phyloP scores from a whole-genome alignment of 306 rosid genomes.

The Abrus pulchellus region DNA sequence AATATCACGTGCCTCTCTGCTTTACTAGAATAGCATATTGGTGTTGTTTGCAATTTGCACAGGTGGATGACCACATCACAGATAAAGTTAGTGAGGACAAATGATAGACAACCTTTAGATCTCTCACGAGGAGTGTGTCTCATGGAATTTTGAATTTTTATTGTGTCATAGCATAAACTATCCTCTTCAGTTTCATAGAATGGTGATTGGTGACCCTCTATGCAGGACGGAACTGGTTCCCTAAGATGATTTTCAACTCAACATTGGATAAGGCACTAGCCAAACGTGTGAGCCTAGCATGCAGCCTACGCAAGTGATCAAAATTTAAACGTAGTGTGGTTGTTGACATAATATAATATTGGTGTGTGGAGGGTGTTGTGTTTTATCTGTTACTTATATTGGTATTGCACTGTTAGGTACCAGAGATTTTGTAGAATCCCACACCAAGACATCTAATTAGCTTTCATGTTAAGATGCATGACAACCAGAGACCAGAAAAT shows the following conservation, averaged over 20 bases:
- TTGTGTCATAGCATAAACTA: background rate
- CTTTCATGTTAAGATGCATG: too few species aligned
- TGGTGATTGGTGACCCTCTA: conserved; percentile 2
- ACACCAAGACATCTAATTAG: background rate
- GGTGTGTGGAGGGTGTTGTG: background rate
- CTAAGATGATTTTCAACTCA: conserved; percentile 39
- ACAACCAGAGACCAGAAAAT: background rate
- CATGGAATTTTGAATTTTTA: background rate
- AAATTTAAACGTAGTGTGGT: conserved; percentile 51
- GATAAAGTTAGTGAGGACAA: conserved; percentile 61
- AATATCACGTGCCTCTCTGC: conserved; percentile 17
- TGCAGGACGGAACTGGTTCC: conserved; percentile 34
- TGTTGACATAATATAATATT: background rate
- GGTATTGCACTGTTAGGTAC: background rate
- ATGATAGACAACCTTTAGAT: conserved; percentile 71
- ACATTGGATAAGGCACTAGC: conserved; percentile 68
- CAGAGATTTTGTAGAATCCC: background rate
- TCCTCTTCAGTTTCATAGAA: background rate
- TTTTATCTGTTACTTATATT: background rate
- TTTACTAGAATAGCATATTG: conserved; percentile 2
- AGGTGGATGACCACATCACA: conserved; percentile 66
- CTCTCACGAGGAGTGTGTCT: conserved; percentile 59
- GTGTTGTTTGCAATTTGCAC: conserved; percentile 45
- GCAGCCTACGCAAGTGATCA: conserved; percentile 63
- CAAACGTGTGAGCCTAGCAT: conserved; percentile 64